Evolutionary conservation across 331 rosid genomes (phyloP), one percentile per base, ranked within the genome.

Genomic region (Quercus tomentella): DNA sequence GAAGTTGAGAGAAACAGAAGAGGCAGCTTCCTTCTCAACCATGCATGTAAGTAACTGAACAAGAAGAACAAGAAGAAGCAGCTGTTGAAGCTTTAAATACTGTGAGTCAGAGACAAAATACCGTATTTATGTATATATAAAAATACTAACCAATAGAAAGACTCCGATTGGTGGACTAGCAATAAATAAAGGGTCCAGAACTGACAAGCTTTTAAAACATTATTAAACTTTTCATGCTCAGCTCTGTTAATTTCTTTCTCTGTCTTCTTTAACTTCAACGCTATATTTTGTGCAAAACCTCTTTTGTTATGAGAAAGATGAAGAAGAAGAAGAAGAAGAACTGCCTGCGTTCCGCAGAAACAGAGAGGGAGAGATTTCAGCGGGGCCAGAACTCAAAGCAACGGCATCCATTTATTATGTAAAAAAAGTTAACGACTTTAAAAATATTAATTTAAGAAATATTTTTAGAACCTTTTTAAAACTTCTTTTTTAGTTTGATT

Each of bases 381-480:
- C 81, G 57, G 70, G 81, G 23, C 76, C 76, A 69, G 37, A 77
- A 33, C 58, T 18, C 76, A 22, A 0, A 8, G 70, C 76, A 77
- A 56, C 58, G 69, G 70, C 70, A 45, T 23, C 68, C 75, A 54
- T 55, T 68, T 67, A 31, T 67, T 3, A 49, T 14, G 54, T 49
- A 49, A 41, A 37, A 37, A 37, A 37, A 8, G 45, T 37, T 37
- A 37, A 37, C 43, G 43, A 7, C 45, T 7, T 2, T 2, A 37
- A 2, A 37, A 10, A 37, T 41, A 8, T 9, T 41, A 41, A 1
- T 8, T 41, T 41, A 8, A 41, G 3, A 41, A 8, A 8, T 41
- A 8, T 9, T 9, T 41, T 41, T 8, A 1, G 45, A 2, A 41
- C 0, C 3, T 41, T 35, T 41, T 41, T 41, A 8, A 8, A 41